Percentiles rank a stretch among this genome's conserved stretches.
These are phyloP conservation scores for Alternaria sp. DNA, from an alignment of 2,329 filamentous ascomycete genomes.

Conservation along the genomic window DNA sequence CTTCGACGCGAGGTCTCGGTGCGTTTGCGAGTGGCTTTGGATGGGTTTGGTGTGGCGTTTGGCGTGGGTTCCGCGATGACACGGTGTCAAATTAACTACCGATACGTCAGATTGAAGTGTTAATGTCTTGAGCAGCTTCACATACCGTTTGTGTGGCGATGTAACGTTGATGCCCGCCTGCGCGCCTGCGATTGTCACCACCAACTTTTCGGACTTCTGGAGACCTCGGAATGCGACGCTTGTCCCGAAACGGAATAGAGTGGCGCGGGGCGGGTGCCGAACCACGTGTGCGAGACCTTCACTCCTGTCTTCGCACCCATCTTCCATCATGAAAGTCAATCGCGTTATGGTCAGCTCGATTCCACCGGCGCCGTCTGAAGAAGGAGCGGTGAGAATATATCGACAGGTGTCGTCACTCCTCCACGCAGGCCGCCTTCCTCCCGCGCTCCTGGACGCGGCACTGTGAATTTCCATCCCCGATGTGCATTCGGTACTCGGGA, in stretches of 20 bases:
- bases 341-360: background rate
- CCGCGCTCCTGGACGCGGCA: background rate
- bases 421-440: constrained; percentile 8
- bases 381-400: constrained; percentile 20
- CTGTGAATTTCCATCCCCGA: background rate
- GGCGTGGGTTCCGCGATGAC: background rate
- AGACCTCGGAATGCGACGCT: constrained; percentile 7
- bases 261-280: constrained; percentile 1
- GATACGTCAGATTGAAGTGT: background rate
- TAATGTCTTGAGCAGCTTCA: no score
- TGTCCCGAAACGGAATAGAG: constrained; percentile 19
- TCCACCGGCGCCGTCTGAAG: background rate
- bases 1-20: background rate
- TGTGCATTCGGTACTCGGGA: background rate
- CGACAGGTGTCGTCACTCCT: constrained; percentile 2
- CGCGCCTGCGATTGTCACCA: background rate
- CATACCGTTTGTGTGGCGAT: constrained; percentile 7
- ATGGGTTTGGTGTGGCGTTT: background rate
- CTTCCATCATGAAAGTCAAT: background rate
- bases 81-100: background rate
- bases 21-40: background rate
- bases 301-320: background rate
- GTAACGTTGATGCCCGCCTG: constrained; percentile 2
- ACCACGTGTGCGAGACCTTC: constrained; percentile 21
- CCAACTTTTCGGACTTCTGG: constrained; percentile 19